Base-by-base conservation (phyloP, 2,329 filamentous ascomycete species). In the Microcyclospora pomicola region DNA sequence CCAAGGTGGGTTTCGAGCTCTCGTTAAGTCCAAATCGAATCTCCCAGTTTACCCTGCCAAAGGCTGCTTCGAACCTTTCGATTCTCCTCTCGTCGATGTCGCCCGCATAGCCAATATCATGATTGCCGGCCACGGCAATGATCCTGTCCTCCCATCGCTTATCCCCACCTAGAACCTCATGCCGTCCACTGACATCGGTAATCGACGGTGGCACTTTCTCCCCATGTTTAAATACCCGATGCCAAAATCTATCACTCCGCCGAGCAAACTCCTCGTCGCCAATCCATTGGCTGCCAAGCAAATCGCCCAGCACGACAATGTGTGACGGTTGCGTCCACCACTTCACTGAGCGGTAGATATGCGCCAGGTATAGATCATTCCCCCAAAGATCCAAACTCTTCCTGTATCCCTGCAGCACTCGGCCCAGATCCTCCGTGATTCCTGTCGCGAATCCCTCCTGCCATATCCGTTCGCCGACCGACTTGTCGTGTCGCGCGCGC, bases 201-300 rank as follows among this genome's bases (percentile, higher is more conserved):
- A 48, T 47, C 9, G 47, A 38, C 35, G 53, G 49, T 27, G 55
- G 45, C 16, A 50, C 50, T 35, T 48, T 50, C 37, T 46, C 42
- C 11, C 45, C 54, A 12, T 42, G 47, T 27, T 27, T 41, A 33
- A 52, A 53, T 7, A 55, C 53, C 15, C 13, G 48, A 4, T 42
- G 33, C 53, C 53, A 55, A 19, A 53, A 53, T 15, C 51, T 37
- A 9, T 42, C 27, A 31, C 77, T 80, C 30, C 91, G 73, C 43
- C 67, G 66, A 43, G 75, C 71, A 55, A 98, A 98, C 60, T 98
- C 91, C 24, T 71, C 72, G 55, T 94, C 78, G 36, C 72, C 73
- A 43, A 98, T 82, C 91, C 91, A 98, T 59, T 98, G 91, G 52
- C 86, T 94, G 9, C 91, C 91, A 9, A 98, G 66, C 41, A 98